A percentile compares a stretch with the other conserved stretches of the same genome.
Conservation (phyloP, 2,329 filamentous ascomycete species). For the Scleromitrula shiraiana region DNA sequence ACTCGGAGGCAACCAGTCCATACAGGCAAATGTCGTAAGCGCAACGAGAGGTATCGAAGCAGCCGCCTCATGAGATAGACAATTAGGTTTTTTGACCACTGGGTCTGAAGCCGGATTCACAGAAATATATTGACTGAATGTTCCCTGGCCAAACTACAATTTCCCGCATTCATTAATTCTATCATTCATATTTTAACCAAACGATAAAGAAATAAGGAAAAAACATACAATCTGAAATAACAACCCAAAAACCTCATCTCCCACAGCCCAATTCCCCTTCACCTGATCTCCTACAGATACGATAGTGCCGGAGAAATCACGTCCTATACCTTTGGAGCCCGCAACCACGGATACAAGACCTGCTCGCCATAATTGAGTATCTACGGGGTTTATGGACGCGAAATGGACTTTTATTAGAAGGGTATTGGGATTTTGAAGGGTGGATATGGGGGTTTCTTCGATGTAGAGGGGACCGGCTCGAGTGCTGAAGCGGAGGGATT, state of each 20-base stretch:
- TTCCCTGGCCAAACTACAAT: constrained; percentile 25
- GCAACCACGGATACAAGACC: constrained; percentile 21
- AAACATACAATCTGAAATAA: constrained; percentile 22
- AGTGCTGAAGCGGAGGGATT: constrained; percentile 16
- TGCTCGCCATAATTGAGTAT: constrained; percentile 26
- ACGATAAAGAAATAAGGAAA: neutral
- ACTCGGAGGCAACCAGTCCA: constrained; percentile 23
- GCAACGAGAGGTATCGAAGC: constrained; percentile 37
- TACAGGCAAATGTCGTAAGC: constrained; percentile 32
- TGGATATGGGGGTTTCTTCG: constrained; percentile 19
- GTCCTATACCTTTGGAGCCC: constrained; percentile 26
- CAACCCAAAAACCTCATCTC: constrained; percentile 32
- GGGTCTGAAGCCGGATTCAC: constrained; percentile 22
- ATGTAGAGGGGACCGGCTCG: constrained; percentile 15
- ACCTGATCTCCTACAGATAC: constrained; percentile 29
- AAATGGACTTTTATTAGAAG: constrained; percentile 24
- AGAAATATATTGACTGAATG: constrained; percentile 25
- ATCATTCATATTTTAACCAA: no score
- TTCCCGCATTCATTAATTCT: no score
- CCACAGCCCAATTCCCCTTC: constrained; percentile 25
- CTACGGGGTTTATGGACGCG: constrained; percentile 27
- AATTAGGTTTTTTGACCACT: constrained; percentile 32
- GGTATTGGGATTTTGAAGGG: constrained; percentile 20
- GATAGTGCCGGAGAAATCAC: constrained; percentile 28
- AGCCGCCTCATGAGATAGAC: constrained; percentile 35